Evolutionary conservation across 495 filamentous ascomycete species (phyloP).

Genomic region (Schizothecium vesticola): DNA sequence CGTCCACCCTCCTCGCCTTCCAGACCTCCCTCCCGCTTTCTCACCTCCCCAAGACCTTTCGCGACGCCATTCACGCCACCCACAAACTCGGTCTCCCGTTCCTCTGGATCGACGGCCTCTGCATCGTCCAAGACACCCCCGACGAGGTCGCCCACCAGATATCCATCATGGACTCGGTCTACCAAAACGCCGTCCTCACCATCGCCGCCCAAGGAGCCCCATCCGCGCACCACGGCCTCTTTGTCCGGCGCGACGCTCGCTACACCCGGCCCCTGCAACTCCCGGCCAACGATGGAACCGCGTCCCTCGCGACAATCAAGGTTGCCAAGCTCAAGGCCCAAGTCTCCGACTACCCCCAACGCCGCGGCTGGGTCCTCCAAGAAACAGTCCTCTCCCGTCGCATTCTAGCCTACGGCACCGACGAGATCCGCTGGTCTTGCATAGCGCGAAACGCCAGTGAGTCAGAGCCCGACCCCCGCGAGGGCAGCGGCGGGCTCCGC

Average conservation of each 20-base stretch:
- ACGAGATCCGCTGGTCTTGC: neutral
- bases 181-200: neutral
- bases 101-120: slow-evolving; percentile 39
- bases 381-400: neutral
- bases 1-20: neutral
- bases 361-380: neutral
- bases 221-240: neutral
- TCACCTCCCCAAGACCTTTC: slow-evolving; percentile 6
- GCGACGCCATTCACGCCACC: slow-evolving; percentile 1
- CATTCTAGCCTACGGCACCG: neutral
- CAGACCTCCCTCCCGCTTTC: neutral
- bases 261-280: neutral
- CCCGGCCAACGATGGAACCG: neutral
- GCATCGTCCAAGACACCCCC: slow-evolving; percentile 33
- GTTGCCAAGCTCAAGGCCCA: neutral
- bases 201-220: neutral
- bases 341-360: neutral
- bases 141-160: slow-evolving; percentile 3
- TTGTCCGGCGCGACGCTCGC: neutral
- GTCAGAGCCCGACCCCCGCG: neutral
- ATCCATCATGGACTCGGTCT: neutral
- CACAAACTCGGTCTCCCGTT: slow-evolving; percentile 13
- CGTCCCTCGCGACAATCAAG: neutral
- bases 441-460: neutral
- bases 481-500: neutral